Evolutionary conservation across 2,329 filamentous ascomycete species (phyloP).

Genomic region (Zalaria obscura): DNA sequence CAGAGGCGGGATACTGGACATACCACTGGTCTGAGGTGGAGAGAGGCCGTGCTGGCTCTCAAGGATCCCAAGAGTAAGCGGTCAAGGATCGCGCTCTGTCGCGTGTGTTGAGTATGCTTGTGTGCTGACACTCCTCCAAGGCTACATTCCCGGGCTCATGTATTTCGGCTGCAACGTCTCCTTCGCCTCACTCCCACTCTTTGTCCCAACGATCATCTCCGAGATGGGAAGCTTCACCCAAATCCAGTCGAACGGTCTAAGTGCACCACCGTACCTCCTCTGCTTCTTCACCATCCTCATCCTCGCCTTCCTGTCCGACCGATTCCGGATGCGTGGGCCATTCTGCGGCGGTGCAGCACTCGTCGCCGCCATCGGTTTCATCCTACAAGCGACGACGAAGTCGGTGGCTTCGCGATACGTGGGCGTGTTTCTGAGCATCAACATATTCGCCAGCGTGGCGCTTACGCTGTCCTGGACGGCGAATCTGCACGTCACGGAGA

Average conservation of each 20-base stretch:
- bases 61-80: constrained; percentile 10
- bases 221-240: constrained; percentile 33
- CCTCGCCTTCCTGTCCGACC: constrained; percentile 22
- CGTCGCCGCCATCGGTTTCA: constrained; percentile 24
- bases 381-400: constrained; percentile 23
- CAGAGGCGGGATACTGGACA: constrained; percentile 22
- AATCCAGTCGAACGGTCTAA: constrained; percentile 23
- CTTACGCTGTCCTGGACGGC: constrained; percentile 23
- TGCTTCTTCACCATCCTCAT: constrained; percentile 25
- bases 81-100: background rate
- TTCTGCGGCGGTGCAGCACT: constrained; percentile 22
- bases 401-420: constrained; percentile 21
- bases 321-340: constrained; percentile 22
- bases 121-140: constrained; percentile 10
- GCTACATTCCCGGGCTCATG: constrained; percentile 29
- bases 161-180: constrained; percentile 50
- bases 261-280: constrained; percentile 26
- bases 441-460: constrained; percentile 23
- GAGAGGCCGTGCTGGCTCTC: constrained; percentile 33
- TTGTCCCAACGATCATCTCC: constrained; percentile 26
- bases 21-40: constrained; percentile 28
- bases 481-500: constrained; percentile 23
- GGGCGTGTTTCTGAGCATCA: constrained; percentile 24
- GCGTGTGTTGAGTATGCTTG: background rate
- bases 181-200: constrained; percentile 36